Evolutionary conservation across 306 rosid species (phyloP).

Genomic region (Prunus salicina): DNA sequence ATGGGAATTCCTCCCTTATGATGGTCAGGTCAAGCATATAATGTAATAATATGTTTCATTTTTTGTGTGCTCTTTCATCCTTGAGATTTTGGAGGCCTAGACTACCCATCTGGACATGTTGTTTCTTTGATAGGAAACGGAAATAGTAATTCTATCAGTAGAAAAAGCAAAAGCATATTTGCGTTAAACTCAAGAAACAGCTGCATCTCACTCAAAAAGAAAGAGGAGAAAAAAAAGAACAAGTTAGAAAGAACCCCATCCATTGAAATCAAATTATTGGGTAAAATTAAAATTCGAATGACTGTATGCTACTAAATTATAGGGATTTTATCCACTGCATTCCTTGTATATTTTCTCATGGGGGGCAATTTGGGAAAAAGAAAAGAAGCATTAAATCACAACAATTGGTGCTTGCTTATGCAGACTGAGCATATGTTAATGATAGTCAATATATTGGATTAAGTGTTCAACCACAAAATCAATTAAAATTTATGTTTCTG

Average conservation of each 20-base stretch:
- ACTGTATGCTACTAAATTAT: too few relatives aligned
- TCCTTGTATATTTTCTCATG: background rate
- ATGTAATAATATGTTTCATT: background rate
- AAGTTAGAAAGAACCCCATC: background rate
- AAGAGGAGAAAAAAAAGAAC: background rate
- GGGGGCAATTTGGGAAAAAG: background rate
- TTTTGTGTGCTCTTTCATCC: background rate
- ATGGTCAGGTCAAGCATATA: background rate
- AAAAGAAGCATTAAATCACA: background rate
- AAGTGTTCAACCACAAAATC: background rate
- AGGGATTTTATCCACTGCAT: background rate
- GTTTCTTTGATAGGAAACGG: background rate
- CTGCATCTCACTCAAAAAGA: background rate
- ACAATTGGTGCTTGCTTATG: background rate
- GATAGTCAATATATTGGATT: background rate
- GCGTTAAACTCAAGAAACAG: background rate
- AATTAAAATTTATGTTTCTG: background rate
- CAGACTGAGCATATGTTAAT: background rate
- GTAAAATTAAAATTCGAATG: too few relatives aligned
- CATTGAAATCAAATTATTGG: background rate
- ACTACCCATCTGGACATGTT: background rate
- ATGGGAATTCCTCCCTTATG: slow-evolving; percentile 4
- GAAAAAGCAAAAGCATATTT: background rate
- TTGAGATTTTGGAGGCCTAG: background rate
- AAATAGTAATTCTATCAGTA: background rate